Evolutionary conservation across 352 stramenopile genomes (phyloP), one percentile per base, ranked within the genome.

Genomic region (Discostella stelligera): DNA sequence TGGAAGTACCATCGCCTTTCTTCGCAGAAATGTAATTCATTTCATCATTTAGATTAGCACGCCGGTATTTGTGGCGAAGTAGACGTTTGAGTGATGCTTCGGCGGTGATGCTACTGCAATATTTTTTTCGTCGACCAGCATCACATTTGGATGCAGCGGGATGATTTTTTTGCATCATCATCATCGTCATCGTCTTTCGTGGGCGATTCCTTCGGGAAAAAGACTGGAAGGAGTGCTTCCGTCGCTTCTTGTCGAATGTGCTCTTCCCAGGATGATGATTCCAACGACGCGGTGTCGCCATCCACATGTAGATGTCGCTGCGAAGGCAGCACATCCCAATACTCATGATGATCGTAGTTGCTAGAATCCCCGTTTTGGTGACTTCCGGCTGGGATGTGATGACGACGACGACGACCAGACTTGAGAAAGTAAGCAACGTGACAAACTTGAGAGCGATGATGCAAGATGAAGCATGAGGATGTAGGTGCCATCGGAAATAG

Each of bases 81-180:
- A 74, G 54, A 37, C 55, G 67, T 59, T 79, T 83, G 62, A 83
- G 66, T 46, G 70, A 44, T 14, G 23, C 37, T 41, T 83, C 75
- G 0, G 75, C 75, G 25, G 64, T 76, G 13, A 83, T 55, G 20
- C 52, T 60, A 32, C 37, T 14, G 11, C n/a, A n/a, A n/a, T n/a
- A n/a, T n/a, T n/a, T n/a, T n/a, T 80, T 76, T 11, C 7, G 10
- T 30, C 5, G 18, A 49, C 13, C 16, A 20, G 1, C 10, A 49
- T 16, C n/a, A 25, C 20, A 20, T 1, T 52, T 21, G 25, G 3
- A 44, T 44, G 37, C 37, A 13, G 1, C 37, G n/a, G 50, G 37
- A 18, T 21, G 20, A 66, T 58, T 54, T 5, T 5, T 32, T 32
- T 32, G 27, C 27, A 32, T 32, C 9, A n/a, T n/a, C 60, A 27